These are phyloP conservation scores for Priceomyces fermenticarens DNA, from an alignment of 805 yeast genomes.

Conservation along the genomic window DNA sequence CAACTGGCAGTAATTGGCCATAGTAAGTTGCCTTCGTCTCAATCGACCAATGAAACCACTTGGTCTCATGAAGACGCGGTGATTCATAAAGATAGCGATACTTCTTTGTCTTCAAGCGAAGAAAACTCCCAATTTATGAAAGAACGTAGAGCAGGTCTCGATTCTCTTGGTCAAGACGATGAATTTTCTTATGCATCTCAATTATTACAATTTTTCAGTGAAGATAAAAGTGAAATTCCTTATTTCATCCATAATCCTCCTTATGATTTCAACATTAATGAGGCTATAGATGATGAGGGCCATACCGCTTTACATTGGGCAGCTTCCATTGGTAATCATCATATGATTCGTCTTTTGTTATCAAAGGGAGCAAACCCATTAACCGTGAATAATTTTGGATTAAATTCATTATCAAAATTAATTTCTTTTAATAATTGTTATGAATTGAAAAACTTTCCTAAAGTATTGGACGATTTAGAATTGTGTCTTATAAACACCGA, in stretches of 20 bases:
- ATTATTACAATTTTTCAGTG: conserved; percentile 40
- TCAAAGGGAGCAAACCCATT: conserved; percentile 69
- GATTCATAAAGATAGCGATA: conserved; percentile 35
- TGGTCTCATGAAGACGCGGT: conserved; percentile 41
- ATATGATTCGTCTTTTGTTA: conserved; percentile 71
- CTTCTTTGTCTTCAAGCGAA: conserved; percentile 34
- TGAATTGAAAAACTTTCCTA: conserved; percentile 75
- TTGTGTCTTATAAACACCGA: conserved; percentile 80
- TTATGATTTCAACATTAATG: conserved; percentile 62
- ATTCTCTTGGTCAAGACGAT: conserved; percentile 47
- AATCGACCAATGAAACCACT: conserved; percentile 41
- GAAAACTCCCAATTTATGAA: conserved; percentile 9
- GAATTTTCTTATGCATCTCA: conserved; percentile 39
- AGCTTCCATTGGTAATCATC: conserved; percentile 86
- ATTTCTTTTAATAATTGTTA: conserved; percentile 86
- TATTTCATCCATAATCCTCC: conserved; percentile 63
- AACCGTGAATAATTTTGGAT: conserved; percentile 60
- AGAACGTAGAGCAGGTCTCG: conserved; percentile 4
- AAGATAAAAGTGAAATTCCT: conserved; percentile 50
- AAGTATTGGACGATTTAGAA: conserved; percentile 69
- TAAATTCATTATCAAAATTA: conserved; percentile 83
- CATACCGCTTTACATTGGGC: conserved; percentile 98
- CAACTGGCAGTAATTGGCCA: conserved; percentile 20
- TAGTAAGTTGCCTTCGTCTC: conserved; percentile 22
- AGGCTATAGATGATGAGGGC: conserved; percentile 89